Base-by-base conservation (phyloP, 2,329 filamentous ascomycete species). In the Coleophoma eucalyptorum region DNA sequence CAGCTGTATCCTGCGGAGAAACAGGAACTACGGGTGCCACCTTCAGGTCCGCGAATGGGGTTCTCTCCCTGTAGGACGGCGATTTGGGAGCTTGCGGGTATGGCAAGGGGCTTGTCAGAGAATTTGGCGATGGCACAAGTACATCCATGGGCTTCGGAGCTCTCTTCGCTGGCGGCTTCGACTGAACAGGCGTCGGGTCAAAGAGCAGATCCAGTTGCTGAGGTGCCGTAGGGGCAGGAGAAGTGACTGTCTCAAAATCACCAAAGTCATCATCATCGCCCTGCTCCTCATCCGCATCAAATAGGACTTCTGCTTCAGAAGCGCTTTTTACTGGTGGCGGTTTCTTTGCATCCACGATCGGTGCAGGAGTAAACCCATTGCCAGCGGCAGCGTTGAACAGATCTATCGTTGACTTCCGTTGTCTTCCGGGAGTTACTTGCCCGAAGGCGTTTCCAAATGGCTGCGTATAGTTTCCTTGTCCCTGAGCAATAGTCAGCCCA, bases 181-280 rank as follows among this genome's bases (percentile, higher is more conserved):
- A 55, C 53, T 61, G 67, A 26, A 55, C 55, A 34, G 53, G 50
- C 57, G 50, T 65, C 54, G 37, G 63, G 55, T 46, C 67, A 55
- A 44, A 56, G 21, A 44, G 61, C 37, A 64, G 52, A 12, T 69
- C 65, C 48, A 46, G 20, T 26, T 50, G 57, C 21, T 52, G 54
- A 47, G 59, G 59, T n/a, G 48, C 35, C 34, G 63, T 59, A 6
- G 63, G 56, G 19, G 62, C 49, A 43, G 45, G 46, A 43, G 55
- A 52, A 32, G 69, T 68, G 15, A 80, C 81, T 42, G 77, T 74
- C 65, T 87, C 83, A 60, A 88, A 88, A 50, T 87, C 84, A 1
- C 84, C 83, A 68, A 84, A 87, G 60, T 86, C 82, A 49, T 85
- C 82, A 7, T 83, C 78, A 3, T 79, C 79, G 2, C 10, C 26